A percentile compares a stretch with the other conserved stretches of the same genome.
These are phyloP conservation scores for Cardamine chenopodiifolia DNA, from an alignment of 345 rosid genomes.

Conservation along the genomic window DNA sequence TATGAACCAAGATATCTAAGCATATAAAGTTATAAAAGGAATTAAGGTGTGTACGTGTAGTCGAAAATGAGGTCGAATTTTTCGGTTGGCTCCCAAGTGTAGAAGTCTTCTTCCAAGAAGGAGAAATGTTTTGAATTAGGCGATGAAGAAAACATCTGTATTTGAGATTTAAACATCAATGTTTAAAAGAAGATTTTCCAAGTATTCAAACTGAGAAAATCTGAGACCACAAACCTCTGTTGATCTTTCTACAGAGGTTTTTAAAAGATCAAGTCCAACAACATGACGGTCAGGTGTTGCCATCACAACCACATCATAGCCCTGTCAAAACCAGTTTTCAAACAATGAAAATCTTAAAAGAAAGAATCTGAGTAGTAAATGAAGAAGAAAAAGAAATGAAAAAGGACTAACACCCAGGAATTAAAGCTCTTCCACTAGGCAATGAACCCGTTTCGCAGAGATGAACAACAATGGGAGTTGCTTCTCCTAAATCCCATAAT, in stretches of 20 bases:
- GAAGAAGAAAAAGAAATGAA: background rate
- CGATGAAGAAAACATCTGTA: slow-evolving; percentile 60
- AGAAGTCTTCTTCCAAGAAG: slow-evolving; percentile 68
- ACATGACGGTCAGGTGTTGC: slow-evolving; percentile 41
- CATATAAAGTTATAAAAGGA: background rate
- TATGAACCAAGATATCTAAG: background rate
- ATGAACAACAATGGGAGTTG: slow-evolving; percentile 62
- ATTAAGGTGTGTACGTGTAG: slow-evolving; percentile 54
- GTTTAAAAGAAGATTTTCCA: background rate
- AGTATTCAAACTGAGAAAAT: slow-evolving; percentile 4
- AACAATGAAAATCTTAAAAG: background rate
- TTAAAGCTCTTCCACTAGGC: slow-evolving; percentile 71
- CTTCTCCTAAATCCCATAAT: slow-evolving; percentile 76
- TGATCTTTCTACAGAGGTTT: slow-evolving; percentile 35
- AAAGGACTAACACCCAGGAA: slow-evolving; percentile 75
- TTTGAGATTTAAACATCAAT: background rate
- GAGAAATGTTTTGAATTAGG: slow-evolving; percentile 57
- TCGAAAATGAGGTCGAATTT: slow-evolving; percentile 71
- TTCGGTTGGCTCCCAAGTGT: slow-evolving; percentile 67
- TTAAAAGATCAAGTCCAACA: slow-evolving; percentile 37
- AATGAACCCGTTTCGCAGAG: slow-evolving; percentile 58
- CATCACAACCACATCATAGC: slow-evolving; percentile 43
- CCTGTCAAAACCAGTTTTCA: slow-evolving; percentile 13
- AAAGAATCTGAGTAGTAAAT: background rate
- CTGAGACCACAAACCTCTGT: slow-evolving; percentile 11